A percentile compares a stretch with the other conserved stretches of the same genome.
Evolutionary conservation across 257 asterid genomes (phyloP).

Genomic region (Solanum pimpinellifolium): DNA sequence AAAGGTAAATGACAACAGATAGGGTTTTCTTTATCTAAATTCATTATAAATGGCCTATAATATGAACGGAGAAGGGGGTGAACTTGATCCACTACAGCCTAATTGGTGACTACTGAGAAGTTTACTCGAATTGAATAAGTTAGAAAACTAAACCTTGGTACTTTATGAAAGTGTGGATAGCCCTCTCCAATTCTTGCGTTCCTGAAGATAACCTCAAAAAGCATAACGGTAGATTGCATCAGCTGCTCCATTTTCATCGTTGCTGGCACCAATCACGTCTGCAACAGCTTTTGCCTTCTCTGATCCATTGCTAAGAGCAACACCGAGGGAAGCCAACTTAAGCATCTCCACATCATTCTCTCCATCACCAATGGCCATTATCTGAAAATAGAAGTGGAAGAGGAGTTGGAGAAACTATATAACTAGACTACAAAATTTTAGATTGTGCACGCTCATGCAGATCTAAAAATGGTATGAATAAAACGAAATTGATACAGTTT

Average conservation of each 20-base stretch:
- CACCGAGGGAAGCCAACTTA: constrained; percentile 78
- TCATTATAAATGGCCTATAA: neutral
- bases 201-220: constrained; percentile 31
- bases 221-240: constrained; percentile 91
- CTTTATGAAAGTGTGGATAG: neutral
- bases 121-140: neutral
- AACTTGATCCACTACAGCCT: neutral
- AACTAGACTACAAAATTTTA: neutral
- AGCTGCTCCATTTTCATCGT: constrained; percentile 95
- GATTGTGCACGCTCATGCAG: neutral
- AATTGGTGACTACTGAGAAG: neutral
- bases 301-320: constrained; percentile 84
- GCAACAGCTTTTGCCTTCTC: constrained; percentile 87
- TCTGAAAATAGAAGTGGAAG: constrained; percentile 17
- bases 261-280: constrained; percentile 73
- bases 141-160: neutral
- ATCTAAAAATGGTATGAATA: neutral
- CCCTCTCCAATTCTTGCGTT: neutral
- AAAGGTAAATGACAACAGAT: neutral
- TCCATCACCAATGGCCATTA: constrained; percentile 98
- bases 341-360: constrained; percentile 99
- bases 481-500: neutral
- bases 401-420: neutral
- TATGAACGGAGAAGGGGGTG: neutral
- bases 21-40: neutral